A percentile compares a stretch with the other conserved stretches of the same genome.
These are phyloP conservation scores for Dothistroma pini DNA, from an alignment of 2,329 filamentous ascomycete species.

Conservation along the genomic window DNA sequence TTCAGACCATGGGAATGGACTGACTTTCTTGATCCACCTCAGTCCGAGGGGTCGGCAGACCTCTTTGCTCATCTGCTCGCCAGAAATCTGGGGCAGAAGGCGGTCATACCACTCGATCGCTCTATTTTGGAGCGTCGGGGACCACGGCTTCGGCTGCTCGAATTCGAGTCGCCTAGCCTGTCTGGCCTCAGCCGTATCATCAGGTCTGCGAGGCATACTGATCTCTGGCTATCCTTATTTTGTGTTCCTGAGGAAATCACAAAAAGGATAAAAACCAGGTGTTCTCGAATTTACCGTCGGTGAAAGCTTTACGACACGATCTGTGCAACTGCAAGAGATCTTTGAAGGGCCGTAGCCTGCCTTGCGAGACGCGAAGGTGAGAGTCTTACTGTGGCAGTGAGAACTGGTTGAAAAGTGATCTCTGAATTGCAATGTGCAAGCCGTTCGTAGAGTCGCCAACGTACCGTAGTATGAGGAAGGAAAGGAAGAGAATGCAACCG, in stretches of 20 bases:
- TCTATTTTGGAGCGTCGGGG: not conserved
- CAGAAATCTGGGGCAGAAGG: not conserved
- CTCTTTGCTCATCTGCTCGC: not conserved
- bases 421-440: not conserved
- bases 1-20: constrained; percentile 2
- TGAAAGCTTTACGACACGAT: not conserved
- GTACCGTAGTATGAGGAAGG: not conserved
- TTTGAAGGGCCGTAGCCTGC: not conserved
- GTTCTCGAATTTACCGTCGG: not conserved
- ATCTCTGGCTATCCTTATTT: not conserved
- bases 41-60: not conserved
- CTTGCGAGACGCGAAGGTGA: not conserved
- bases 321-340: not conserved
- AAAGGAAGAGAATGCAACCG: not conserved
- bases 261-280: not conserved
- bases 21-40: not conserved
- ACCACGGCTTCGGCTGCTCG: not conserved
- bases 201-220: not conserved
- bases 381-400: not conserved
- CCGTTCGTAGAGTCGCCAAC: not conserved
- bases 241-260: not conserved
- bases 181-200: not conserved
- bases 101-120: not conserved
- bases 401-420: not conserved
- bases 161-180: not conserved